These are phyloP conservation scores for Catenaria anguillulae DNA, from an alignment of 371 early-diverging fungal genomes.

Conservation along the genomic window DNA sequence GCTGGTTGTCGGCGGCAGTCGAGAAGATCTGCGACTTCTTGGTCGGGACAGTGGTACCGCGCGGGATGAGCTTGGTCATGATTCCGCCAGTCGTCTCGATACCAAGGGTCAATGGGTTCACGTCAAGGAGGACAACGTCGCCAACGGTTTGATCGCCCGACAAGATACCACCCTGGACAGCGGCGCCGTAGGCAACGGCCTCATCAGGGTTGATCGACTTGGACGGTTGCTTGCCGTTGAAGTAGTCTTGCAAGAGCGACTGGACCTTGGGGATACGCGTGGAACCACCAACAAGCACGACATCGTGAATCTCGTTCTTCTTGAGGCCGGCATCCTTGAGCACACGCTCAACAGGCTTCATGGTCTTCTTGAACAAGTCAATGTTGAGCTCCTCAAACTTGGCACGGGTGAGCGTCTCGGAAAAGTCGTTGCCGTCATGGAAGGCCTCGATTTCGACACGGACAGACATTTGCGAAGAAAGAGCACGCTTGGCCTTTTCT, in stretches of 20 bases:
- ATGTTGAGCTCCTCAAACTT: constrained; percentile 41
- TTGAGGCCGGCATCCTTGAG: constrained; percentile 83
- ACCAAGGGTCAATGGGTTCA: constrained; percentile 63
- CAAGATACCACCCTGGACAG: constrained; percentile 90
- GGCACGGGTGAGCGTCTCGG: constrained; percentile 43
- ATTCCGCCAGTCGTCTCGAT: constrained; percentile 95
- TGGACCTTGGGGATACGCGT: constrained; percentile 99
- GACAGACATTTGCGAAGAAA: constrained; percentile 70
- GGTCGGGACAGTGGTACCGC: constrained; percentile 93
- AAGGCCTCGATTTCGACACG: constrained; percentile 60
- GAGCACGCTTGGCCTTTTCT: constrained; percentile 79
- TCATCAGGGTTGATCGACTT: constrained; percentile 97
- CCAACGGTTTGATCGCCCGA: constrained; percentile 75
- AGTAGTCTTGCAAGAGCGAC: constrained; percentile 88
- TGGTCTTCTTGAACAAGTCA: constrained; percentile 40
- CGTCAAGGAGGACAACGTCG: constrained; percentile 46
- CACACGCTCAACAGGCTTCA: constrained; percentile 91
- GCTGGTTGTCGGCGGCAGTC: constrained; percentile 95
- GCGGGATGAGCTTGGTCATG: constrained; percentile 88
- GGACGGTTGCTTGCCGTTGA: constrained; percentile 94
- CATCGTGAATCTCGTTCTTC: constrained; percentile 82
- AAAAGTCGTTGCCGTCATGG: constrained; percentile 33
- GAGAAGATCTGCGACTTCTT: constrained; percentile 96
- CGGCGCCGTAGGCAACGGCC: constrained; percentile 97
- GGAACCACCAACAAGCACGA: constrained; percentile 98